Conservation (phyloP, 2,329 filamentous ascomycete species). For the Sporothrix brasiliensis region DNA sequence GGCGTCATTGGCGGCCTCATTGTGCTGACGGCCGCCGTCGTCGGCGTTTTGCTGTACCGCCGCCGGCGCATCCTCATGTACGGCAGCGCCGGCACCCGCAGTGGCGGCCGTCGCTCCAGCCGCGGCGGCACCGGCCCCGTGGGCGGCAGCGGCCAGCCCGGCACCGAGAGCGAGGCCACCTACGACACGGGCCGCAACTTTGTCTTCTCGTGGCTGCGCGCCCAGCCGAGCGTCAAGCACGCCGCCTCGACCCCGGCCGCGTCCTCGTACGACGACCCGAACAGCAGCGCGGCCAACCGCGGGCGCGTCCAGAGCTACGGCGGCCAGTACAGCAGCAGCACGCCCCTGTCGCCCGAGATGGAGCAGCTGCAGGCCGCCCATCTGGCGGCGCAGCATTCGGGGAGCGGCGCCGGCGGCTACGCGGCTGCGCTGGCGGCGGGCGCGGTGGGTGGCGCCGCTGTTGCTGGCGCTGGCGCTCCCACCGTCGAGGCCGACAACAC, state of each 20-base stretch:
- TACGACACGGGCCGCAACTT: constrained; percentile 53
- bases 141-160: constrained; percentile 28
- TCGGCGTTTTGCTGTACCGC: constrained; percentile 58
- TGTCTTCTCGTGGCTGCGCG: constrained; percentile 58
- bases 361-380: constrained; percentile 36
- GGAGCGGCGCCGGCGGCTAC: constrained; percentile 30
- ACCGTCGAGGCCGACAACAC: constrained; percentile 50
- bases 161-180: constrained; percentile 46
- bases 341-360: constrained; percentile 46
- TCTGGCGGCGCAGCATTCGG: not conserved
- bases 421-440: too few relatives aligned
- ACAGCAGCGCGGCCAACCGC: not conserved
- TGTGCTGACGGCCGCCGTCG: constrained; percentile 55
- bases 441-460: not conserved
- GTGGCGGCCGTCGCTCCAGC: constrained; percentile 32
- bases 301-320: constrained; percentile 1
- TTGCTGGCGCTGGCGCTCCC: constrained; percentile 21
- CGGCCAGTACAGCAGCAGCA: constrained; percentile 22
- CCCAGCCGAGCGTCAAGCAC: constrained; percentile 49
- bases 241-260: constrained; percentile 51
- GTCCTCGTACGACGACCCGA: constrained; percentile 38
- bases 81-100: constrained; percentile 17
- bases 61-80: constrained; percentile 49
- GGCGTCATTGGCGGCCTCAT: constrained; percentile 64
- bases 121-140: constrained; percentile 35